These are phyloP conservation scores for Pseudonectria foliicola DNA, from an alignment of 2,329 filamentous ascomycete genomes.

Conservation along the genomic window DNA sequence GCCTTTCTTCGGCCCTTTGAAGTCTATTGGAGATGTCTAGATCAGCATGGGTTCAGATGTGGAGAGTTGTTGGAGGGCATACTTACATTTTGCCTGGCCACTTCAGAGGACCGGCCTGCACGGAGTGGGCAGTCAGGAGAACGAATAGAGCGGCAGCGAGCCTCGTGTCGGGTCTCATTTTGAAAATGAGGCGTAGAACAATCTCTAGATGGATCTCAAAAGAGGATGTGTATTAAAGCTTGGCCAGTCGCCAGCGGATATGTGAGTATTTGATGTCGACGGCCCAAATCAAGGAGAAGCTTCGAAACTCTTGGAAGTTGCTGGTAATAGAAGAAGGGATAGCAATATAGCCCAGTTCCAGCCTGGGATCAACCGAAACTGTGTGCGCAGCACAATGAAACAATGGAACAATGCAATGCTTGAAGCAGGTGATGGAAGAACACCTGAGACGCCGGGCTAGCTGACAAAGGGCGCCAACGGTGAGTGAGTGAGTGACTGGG, in stretches of 20 bases:
- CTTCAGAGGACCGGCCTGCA: conserved; percentile 29
- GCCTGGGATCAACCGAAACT: background rate
- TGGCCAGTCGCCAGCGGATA: no score
- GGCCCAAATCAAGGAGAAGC: background rate
- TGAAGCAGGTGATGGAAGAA: conserved; percentile 9
- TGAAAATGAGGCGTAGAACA: conserved; percentile 3
- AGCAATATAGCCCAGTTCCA: background rate
- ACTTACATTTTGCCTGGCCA: conserved; percentile 27
- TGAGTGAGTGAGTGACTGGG: conserved; percentile 3
- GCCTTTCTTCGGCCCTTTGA: conserved; percentile 9
- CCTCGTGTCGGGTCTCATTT: conserved; percentile 15
- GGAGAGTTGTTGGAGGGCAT: background rate
- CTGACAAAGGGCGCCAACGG: conserved; percentile 2
- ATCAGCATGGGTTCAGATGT: background rate
- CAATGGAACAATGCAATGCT: conserved; percentile 5
- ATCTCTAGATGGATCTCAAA: background rate
- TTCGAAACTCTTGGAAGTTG: no score
- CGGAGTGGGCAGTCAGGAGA: conserved; percentile 22
- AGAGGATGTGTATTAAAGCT: no score
- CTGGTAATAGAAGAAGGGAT: background rate
- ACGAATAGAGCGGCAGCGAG: conserved; percentile 18
- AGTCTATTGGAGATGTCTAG: conserved; percentile 10
- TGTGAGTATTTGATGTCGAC: no score
- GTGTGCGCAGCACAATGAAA: background rate
- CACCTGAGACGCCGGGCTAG: conserved; percentile 1